phyloP scores from a whole-genome alignment of 2,329 filamentous ascomycete species.

The Pseudogymnoascus sp. region DNA sequence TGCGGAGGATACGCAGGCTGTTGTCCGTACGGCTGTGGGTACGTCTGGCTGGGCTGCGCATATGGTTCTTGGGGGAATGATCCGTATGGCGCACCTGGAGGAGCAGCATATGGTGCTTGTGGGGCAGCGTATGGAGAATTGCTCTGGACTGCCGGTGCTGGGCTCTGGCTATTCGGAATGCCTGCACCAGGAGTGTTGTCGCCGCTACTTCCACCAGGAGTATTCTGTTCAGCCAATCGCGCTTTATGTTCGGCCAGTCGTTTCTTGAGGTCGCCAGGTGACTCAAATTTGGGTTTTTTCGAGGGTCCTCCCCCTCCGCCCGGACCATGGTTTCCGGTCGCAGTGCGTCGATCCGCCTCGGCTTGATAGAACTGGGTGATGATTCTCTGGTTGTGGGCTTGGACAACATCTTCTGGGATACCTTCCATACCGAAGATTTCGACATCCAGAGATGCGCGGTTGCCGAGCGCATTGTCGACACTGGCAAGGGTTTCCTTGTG shows the following conservation, averaged over 20 bases:
- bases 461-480: conserved; percentile 87
- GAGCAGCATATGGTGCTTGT: background rate
- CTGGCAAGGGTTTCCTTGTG: conserved; percentile 85
- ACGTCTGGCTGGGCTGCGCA: conserved; percentile 32
- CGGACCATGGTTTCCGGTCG: conserved; percentile 75
- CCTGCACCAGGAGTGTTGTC: conserved; percentile 43
- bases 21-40: conserved; percentile 32
- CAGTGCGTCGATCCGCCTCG: conserved; percentile 71
- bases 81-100: conserved; percentile 25
- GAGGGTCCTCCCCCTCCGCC: conserved; percentile 51
- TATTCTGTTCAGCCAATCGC: conserved; percentile 52
- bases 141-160: conserved; percentile 35
- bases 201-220: conserved; percentile 46
- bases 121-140: conserved; percentile 25
- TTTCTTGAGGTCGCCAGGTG: conserved; percentile 68
- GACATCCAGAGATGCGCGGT: conserved; percentile 75
- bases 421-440: conserved; percentile 99
- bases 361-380: conserved; percentile 77
- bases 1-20: conserved; percentile 29
- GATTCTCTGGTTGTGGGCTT: conserved; percentile 79
- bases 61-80: conserved; percentile 29
- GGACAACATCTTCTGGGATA: conserved; percentile 75
- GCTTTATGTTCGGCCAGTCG: conserved; percentile 70
- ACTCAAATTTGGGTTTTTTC: conserved; percentile 67
- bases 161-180: conserved; percentile 37